phyloP scores from a whole-genome alignment of 2,329 filamentous ascomycete genomes.

The Nigrospora osmanthi region DNA sequence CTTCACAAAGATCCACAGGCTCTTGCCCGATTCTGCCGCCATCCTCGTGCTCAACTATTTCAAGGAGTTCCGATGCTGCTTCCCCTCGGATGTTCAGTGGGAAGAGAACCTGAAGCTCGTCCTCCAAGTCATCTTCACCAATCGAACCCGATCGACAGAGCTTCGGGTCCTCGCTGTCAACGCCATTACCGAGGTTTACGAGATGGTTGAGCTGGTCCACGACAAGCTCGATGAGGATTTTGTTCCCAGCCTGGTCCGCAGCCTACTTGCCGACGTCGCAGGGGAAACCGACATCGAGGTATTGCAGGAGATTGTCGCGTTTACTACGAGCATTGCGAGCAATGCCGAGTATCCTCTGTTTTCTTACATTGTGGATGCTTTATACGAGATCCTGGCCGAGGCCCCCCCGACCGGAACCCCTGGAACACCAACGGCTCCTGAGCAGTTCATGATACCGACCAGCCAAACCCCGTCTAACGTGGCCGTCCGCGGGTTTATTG shows the following conservation, averaged over 20 bases:
- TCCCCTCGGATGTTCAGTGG: constrained; percentile 64
- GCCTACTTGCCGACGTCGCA: constrained; percentile 52
- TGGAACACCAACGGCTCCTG: constrained; percentile 11
- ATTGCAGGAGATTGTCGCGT: constrained; percentile 56
- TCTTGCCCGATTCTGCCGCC: constrained; percentile 57
- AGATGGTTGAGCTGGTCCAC: constrained; percentile 49
- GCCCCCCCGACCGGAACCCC: constrained; percentile 17
- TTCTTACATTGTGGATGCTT: constrained; percentile 44
- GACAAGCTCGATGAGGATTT: constrained; percentile 50
- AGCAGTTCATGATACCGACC: constrained; percentile 16
- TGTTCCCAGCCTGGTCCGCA: constrained; percentile 50
- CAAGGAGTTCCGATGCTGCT: constrained; percentile 61
- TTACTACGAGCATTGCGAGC: constrained; percentile 58
- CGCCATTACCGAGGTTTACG: constrained; percentile 50
- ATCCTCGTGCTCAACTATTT: constrained; percentile 60
- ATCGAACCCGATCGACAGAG: constrained; percentile 50
- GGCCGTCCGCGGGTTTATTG: constrained; percentile 62
- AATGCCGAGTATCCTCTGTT: constrained; percentile 53
- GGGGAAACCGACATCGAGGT: constrained; percentile 58
- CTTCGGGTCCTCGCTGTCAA: constrained; percentile 57
- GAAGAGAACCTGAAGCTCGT: constrained; percentile 54
- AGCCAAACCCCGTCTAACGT: constrained; percentile 58
- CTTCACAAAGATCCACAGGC: constrained; percentile 52
- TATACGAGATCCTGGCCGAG: constrained; percentile 39
- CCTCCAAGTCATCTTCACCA: constrained; percentile 55